Evolutionary conservation across 2,329 filamentous ascomycete genomes (phyloP).

Genomic region (Grosmannia serpens): DNA sequence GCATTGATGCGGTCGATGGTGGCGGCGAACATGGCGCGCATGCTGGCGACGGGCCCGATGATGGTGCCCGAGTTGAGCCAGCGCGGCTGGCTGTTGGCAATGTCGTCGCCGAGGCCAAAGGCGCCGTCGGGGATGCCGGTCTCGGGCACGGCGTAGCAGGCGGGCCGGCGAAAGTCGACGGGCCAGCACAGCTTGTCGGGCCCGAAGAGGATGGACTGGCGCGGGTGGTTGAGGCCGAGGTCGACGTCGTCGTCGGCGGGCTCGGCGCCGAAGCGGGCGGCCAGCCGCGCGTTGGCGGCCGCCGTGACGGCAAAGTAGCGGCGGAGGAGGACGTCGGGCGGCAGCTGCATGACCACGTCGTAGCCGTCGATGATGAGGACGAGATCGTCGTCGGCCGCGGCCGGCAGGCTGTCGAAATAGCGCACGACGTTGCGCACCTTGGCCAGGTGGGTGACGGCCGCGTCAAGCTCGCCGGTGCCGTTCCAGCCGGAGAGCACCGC

Average conservation of each 20-base stretch:
- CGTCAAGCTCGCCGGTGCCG: constrained; percentile 3
- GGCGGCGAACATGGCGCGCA: background rate
- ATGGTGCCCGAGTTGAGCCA: constrained; percentile 7
- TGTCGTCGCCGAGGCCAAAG: background rate
- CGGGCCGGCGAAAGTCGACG: constrained; percentile 1
- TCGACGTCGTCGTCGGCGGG: background rate
- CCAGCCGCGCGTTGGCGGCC: constrained; percentile 1
- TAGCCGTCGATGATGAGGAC: constrained; percentile 6
- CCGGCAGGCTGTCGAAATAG: background rate
- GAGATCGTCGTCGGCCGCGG: constrained; percentile 1
- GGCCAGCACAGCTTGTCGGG: constrained; percentile 6
- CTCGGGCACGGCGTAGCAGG: constrained; percentile 1
- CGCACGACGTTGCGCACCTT: constrained; percentile 3
- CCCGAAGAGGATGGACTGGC: constrained; percentile 1
- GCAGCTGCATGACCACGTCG: constrained; percentile 5
- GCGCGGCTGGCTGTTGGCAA: background rate
- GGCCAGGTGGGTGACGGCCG: constrained; percentile 2
- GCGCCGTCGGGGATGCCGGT: background rate
- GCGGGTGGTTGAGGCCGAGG: background rate
- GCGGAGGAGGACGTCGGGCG: constrained; percentile 1
- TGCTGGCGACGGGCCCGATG: background rate
- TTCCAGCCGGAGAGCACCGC: constrained; percentile 2
- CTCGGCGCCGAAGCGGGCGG: background rate
- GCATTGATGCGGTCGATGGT: constrained; percentile 1
- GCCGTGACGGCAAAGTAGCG: constrained; percentile 2